Base-by-base conservation (phyloP, 768 basidiomycete species). In the Cystobasidium onofrii region DNA sequence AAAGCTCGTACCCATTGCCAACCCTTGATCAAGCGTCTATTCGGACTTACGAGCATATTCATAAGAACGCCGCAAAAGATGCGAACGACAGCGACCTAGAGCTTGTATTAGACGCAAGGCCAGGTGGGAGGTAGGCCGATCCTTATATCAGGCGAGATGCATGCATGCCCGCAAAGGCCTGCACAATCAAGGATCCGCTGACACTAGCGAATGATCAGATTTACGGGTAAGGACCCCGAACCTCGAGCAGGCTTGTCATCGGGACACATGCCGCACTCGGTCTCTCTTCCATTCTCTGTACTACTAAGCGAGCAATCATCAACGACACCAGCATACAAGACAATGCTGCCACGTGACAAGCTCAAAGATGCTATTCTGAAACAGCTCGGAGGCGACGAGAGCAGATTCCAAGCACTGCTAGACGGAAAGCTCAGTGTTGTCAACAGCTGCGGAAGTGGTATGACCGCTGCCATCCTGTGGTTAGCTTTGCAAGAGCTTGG, bases 381-480 rank as follows among this genome's bases (percentile, higher is more conserved):
- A n/a, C 84, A 86, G 20, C 81, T 96, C 36, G 90, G 91, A 33
- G 43, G 55, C 29, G 67, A 74, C 17, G 36, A 71, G 31, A 67
- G 66, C 2, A 27, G 15, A 27, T 72, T 74, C 60, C 81, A 86
- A n/a, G 80, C 84, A 50, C 83, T 94, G 12, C 81, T 89, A 55
- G 80, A 83, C 13, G 90, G 90, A 20, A 81, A 87, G 74, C 83
- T 85, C 64, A 50, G 44, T 1, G 86, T 94, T 34, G 85, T 88
- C 4, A 87, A 89, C 15, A 89, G 85, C 73, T 99, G 95, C 82
- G 95, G 95, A 64, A 95, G 91, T 79, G 95, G 95, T 54, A 97
- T 99, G 95, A 96, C 94, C n/a, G 95, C 95, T 13, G 91, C 86
- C 1, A 84, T 97, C 17, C 84, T 97, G 6, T 97, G 96, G 94